Base-by-base conservation (phyloP, 306 rosid genomes). In the Ceratonia siliqua region DNA sequence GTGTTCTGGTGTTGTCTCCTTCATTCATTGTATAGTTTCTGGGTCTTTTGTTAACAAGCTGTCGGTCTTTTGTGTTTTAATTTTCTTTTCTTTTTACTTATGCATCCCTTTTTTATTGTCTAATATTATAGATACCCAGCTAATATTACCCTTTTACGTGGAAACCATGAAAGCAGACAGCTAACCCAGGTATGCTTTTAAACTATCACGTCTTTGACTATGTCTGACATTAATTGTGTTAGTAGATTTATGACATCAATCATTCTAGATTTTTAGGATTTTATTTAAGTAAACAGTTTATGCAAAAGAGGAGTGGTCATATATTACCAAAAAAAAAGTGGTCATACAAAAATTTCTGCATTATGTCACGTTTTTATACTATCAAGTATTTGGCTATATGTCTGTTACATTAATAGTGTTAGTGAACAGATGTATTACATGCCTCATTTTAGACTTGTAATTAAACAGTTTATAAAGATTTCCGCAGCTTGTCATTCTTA, bases 151-250 rank as follows among this genome's bases (percentile, higher is more conserved):
- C 98, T 93, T 88, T 70, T 93, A 80, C 96, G 98, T 70, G 98
- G 98, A 77, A 93, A 93, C 73, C 98, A 93, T 79, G 98, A 93
- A 81, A 93, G 98, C 83, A 86, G 98, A 78, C 98, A 93, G 46
- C 83, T 93, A 50, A 93, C 98, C 6, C 98, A 93, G 98, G 98
- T 93, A 82, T 55, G 78, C 27, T 70, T 62, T 75, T 48, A 13
- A 27, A 56, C 50, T 41, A 24, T 68, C 49, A 13, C 64, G 25
- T 39, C 10, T 30, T 24, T 82, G 57, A 22, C 54, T 50, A 30
- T 59, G 52, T 22, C 53, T 9, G 22, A 48, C 27, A 77, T 7
- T 28, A n/a, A 32, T 12, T 27, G 39, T 50, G 65, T 7, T 52
- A 8, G 13, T 36, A 27, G 38, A 0, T 33, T 22, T n/a, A 28